Base-by-base conservation (phyloP, 768 basidiomycete genomes). In the Symmetrospora coprosmae region DNA sequence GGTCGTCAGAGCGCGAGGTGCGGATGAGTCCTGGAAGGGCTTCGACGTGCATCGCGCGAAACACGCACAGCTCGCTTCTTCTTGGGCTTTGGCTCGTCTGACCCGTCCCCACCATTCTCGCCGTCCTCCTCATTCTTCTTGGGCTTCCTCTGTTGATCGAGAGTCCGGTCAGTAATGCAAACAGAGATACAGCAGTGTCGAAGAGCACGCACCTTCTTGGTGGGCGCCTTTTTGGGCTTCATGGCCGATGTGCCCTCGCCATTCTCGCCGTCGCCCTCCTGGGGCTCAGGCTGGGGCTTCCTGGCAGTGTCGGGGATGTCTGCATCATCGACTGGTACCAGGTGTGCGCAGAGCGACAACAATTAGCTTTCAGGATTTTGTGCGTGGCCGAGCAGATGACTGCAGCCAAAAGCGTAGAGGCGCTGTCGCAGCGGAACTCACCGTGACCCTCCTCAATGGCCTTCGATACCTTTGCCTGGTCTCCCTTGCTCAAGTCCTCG, bases 401-500 rank as follows among this genome's bases (percentile, higher is more conserved):
- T 7, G 9, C 11, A 35, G 23, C 25, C 16, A 17, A 9, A 28
- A 50, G 33, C 49, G 31, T 28, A 47, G 9, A n/a, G n/a, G n/a
- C n/a, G n/a, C n/a, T n/a, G n/a, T n/a, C 31, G 50, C 43, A 28
- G 16, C 4, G 23, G 27, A 28, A 50, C 71, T 23, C 25, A 73
- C 73, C 73, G 33, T 82, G 76, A 4, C 84, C 89, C 0, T 77
- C 79, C 48, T 85, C 79, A 77, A 80, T 87, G 1, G 91, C 89
- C 67, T 77, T 80, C 58, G 71, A 74, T 39, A 94, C 71, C 61
- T 81, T 82, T 4, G 76, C 80, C 72, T 91, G 76, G 69, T 91
- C 87, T 40, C 80, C 83, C 1, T 76, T 73, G 0, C 68, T 74
- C 45, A 89, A 77, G 0, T 82, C 83, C 19, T 88, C 86, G 71